phyloP scores from a whole-genome alignment of 2,329 filamentous ascomycete genomes.

The Xenoacremonium recifei region DNA sequence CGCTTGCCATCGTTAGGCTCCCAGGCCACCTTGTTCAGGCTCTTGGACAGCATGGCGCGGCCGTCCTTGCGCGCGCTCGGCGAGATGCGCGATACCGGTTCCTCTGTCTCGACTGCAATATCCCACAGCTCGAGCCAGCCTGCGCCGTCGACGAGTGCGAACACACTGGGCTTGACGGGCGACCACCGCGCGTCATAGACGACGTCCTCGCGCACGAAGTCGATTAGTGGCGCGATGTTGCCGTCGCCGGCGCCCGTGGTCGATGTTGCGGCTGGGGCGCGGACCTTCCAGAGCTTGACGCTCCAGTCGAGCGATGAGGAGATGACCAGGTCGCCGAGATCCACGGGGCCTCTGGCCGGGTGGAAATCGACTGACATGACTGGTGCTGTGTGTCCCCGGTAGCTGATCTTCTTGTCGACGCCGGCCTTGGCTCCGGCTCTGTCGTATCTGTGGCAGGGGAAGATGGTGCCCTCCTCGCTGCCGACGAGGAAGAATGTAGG shows the following conservation, averaged over 20 bases:
- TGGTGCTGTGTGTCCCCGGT: constrained; percentile 86
- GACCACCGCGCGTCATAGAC: constrained; percentile 98
- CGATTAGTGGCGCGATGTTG: constrained; percentile 71
- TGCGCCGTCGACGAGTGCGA: constrained; percentile 89
- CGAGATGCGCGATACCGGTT: constrained; percentile 78
- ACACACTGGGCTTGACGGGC: constrained; percentile 89
- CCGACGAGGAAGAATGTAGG: constrained; percentile 97
- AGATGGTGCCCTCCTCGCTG: constrained; percentile 94
- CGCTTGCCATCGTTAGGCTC: constrained; percentile 85
- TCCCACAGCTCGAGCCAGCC: constrained; percentile 96
- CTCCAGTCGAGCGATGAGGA: constrained; percentile 96
- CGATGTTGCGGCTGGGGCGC: constrained; percentile 71
- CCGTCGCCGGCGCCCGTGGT: constrained; percentile 54
- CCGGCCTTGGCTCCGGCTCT: constrained; percentile 95
- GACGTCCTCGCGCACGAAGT: constrained; percentile 91
- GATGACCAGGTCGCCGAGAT: constrained; percentile 89
- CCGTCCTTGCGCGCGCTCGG: constrained; percentile 67
- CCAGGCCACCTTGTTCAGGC: constrained; percentile 93
- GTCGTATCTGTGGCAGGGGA: constrained; percentile 95
- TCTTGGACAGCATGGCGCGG: constrained; percentile 72
- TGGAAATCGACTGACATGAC: constrained; percentile 98
- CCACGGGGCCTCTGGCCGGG: constrained; percentile 85
- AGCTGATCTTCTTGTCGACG: constrained; percentile 84
- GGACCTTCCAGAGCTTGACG: constrained; percentile 94
- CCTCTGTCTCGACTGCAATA: constrained; percentile 86